Percentiles rank a stretch among this genome's conserved stretches.
These are phyloP conservation scores for Camelina laxa DNA, from an alignment of 345 rosid species.

Conservation along the genomic window DNA sequence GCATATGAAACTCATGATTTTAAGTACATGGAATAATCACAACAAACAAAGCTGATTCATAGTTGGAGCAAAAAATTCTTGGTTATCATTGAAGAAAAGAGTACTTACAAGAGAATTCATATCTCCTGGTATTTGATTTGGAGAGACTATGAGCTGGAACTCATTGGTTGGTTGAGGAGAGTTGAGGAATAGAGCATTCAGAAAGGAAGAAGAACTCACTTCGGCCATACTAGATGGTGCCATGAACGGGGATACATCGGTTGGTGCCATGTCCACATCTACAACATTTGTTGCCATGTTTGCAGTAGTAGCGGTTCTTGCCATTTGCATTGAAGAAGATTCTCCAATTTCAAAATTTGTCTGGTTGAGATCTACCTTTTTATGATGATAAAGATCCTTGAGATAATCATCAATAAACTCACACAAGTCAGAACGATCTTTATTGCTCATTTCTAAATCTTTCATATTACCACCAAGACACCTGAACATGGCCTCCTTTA, in stretches of 20 bases:
- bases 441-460: not conserved
- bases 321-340: slow-evolving; percentile 13
- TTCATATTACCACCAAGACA: not conserved
- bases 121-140: not conserved
- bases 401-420: slow-evolving; percentile 4
- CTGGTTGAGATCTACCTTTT: not conserved
- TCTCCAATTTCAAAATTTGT: not conserved
- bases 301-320: not conserved
- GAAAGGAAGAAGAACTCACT: not conserved
- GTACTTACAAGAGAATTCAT: too few species aligned
- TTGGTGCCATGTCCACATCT: not conserved
- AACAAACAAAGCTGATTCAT: too few species aligned
- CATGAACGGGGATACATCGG: too few species aligned
- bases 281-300: not conserved
- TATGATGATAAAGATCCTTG: not conserved
- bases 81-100: too few species aligned
- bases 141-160: not conserved
- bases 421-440: not conserved
- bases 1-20: not conserved
- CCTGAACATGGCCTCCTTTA: slow-evolving; percentile 12
- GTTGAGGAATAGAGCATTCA: not conserved
- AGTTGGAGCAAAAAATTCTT: too few species aligned
- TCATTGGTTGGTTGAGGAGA: not conserved
- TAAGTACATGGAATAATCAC: too few species aligned
- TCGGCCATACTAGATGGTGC: not conserved